phyloP scores from a whole-genome alignment of 2,329 filamentous ascomycete species.

The Fusarium ramigenum region DNA sequence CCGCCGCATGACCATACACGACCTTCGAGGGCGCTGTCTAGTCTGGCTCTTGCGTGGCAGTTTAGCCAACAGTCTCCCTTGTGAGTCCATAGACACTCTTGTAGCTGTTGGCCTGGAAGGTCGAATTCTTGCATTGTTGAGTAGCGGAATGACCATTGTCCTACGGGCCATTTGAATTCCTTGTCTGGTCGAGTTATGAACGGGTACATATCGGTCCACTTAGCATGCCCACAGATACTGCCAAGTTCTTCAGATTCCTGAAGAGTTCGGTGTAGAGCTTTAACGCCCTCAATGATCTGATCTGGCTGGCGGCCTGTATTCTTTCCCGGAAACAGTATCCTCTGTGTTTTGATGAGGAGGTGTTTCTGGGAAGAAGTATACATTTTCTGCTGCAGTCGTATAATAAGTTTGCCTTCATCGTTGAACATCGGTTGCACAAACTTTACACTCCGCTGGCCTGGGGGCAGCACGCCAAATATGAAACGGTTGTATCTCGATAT shows the following conservation, averaged over 20 bases:
- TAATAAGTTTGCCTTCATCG: rapidly evolving
- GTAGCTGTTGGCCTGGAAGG: rapidly evolving
- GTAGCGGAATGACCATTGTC: background rate
- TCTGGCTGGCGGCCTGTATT: rapidly evolving
- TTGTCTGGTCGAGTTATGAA: background rate
- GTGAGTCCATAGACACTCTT: background rate
- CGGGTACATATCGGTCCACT: background rate
- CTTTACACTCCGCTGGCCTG: rapidly evolving
- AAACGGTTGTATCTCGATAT: background rate
- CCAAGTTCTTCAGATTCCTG: background rate
- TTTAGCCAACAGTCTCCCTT: background rate
- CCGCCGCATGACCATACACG: background rate
- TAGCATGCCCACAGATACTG: background rate
- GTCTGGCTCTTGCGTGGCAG: background rate
- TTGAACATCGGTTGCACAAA: background rate
- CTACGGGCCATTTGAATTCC: background rate
- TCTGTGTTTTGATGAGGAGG: background rate
- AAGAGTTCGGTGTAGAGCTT: background rate
- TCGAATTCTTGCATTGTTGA: background rate
- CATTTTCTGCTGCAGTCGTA: background rate
- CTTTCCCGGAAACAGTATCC: background rate
- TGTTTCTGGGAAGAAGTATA: background rate
- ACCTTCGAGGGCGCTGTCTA: background rate
- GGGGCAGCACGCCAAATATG: rapidly evolving
- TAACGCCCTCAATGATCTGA: too few relatives aligned